Percentiles rank a stretch among this genome's conserved stretches.
These are phyloP conservation scores for Neopestalotiopsis clavispora DNA, from an alignment of 2,329 filamentous ascomycete genomes.

Conservation along the genomic window DNA sequence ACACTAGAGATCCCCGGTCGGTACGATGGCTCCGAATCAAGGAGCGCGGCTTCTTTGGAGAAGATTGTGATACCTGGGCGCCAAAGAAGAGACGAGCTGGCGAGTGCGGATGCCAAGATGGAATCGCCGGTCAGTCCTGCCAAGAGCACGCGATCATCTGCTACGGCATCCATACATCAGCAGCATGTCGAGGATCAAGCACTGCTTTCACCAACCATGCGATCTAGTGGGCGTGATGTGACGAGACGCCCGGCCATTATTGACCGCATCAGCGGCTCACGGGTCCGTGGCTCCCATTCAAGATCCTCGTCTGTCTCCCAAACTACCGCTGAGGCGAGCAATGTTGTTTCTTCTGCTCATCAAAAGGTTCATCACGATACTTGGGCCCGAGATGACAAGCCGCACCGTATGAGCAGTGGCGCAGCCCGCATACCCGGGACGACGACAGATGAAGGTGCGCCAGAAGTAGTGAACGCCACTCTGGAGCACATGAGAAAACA, in stretches of 20 bases:
- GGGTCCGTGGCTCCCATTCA: conserved; percentile 51
- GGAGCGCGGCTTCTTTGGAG: conserved; percentile 34
- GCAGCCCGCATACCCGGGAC: conserved; percentile 60
- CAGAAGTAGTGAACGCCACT: conserved; percentile 63
- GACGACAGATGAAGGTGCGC: conserved; percentile 59
- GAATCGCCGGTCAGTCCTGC: conserved; percentile 50
- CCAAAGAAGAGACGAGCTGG: conserved; percentile 47
- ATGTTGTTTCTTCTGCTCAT: conserved; percentile 63
- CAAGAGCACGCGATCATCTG: conserved; percentile 34
- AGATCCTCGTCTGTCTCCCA: conserved; percentile 64
- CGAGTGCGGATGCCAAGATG: conserved; percentile 49
- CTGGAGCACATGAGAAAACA: conserved; percentile 80
- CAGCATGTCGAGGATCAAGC: conserved; percentile 39
- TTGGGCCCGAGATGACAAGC: conserved; percentile 52
- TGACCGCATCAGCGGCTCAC: conserved; percentile 57
- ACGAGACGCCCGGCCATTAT: conserved; percentile 56
- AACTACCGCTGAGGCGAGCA: conserved; percentile 60
- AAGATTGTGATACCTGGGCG: conserved; percentile 33
- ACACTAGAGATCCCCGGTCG: conserved; percentile 40
- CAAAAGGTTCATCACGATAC: conserved; percentile 62
- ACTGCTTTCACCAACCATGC: conserved; percentile 30
- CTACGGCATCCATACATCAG: conserved; percentile 32
- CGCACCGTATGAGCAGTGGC: conserved; percentile 50
- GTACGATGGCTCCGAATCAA: conserved; percentile 40
- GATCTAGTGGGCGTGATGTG: conserved; percentile 38